These are phyloP conservation scores for Rhodotorula sp. DNA, from an alignment of 1,284 basidiomycete genomes.

Conservation along the genomic window DNA sequence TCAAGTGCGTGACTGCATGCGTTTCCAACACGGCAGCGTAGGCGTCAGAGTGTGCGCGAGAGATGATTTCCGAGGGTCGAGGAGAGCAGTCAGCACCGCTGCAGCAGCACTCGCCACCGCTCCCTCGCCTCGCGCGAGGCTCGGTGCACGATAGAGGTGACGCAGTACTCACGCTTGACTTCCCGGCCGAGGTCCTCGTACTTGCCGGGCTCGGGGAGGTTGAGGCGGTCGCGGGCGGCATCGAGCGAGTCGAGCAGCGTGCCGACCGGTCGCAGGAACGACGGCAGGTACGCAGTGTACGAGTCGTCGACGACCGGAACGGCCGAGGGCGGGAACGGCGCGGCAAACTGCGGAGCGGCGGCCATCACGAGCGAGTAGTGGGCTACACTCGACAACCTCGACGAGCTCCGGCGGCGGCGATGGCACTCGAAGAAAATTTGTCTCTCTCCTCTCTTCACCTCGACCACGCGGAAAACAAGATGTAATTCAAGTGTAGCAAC, in stretches of 20 bases:
- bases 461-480: neutral
- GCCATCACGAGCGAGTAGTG: conserved; percentile 4
- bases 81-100: conserved; percentile 11
- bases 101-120: neutral
- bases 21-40: too few species aligned
- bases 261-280: conserved; percentile 31
- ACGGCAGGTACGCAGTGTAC: conserved; percentile 29
- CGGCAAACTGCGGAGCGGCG: conserved; percentile 19
- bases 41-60: neutral
- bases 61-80: neutral
- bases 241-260: conserved; percentile 27
- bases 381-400: neutral
- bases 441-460: neutral
- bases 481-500: neutral
- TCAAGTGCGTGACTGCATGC: conserved; percentile 74
- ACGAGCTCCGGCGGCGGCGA: too few species aligned
- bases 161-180: conserved; percentile 44
- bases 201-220: conserved; percentile 80
- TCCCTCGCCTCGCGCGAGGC: neutral
- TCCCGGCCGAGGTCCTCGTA: conserved; percentile 88
- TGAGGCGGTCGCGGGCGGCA: conserved; percentile 52
- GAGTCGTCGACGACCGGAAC: conserved; percentile 12
- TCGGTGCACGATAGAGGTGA: neutral
- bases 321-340: conserved; percentile 23
- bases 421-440: neutral